Percentiles rank a stretch among this genome's conserved stretches.
phyloP scores from a whole-genome alignment of 2,329 filamentous ascomycete species.

The Fusarium nelsonii region DNA sequence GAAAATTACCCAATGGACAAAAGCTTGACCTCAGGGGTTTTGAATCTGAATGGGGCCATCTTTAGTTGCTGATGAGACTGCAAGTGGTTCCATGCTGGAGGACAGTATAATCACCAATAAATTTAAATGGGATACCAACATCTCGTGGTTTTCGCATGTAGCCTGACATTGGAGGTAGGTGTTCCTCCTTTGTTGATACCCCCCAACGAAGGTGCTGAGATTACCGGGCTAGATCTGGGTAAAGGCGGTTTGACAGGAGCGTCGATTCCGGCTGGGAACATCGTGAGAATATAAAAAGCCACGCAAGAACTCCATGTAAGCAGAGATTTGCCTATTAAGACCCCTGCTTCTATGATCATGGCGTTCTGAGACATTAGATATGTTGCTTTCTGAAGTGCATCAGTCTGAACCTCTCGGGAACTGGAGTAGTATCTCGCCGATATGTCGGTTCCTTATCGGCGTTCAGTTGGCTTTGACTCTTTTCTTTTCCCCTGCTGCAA shows the following conservation, averaged over 20 bases:
- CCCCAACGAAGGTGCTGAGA: not conserved
- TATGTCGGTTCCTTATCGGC: constrained; percentile 30
- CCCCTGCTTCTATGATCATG: constrained; percentile 22
- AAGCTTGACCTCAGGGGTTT: constrained; percentile 12
- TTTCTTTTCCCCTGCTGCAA: not conserved
- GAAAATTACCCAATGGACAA: constrained; percentile 30
- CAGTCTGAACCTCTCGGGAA: constrained; percentile 19
- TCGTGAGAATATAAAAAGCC: constrained; percentile 16
- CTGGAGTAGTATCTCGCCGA: constrained; percentile 18
- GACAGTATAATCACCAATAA: not conserved
- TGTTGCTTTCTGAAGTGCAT: constrained; percentile 22
- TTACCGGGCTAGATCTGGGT: not conserved
- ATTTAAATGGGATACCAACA: not conserved
- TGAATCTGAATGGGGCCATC: constrained; percentile 15
- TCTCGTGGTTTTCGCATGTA: constrained; percentile 2
- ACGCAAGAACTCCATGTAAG: constrained; percentile 9
- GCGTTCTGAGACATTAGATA: constrained; percentile 38
- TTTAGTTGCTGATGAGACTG: constrained; percentile 18
- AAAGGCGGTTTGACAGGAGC: not conserved
- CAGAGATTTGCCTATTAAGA: constrained; percentile 9
- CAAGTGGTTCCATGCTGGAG: constrained; percentile 5
- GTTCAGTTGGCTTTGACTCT: constrained; percentile 25
- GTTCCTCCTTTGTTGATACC: constrained; percentile 5
- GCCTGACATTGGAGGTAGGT: constrained; percentile 8
- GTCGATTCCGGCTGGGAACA: not conserved